Evolutionary conservation across 2,329 filamentous ascomycete genomes (phyloP), one percentile per base, ranked within the genome.

Genomic region (Akanthomyces muscarius): DNA sequence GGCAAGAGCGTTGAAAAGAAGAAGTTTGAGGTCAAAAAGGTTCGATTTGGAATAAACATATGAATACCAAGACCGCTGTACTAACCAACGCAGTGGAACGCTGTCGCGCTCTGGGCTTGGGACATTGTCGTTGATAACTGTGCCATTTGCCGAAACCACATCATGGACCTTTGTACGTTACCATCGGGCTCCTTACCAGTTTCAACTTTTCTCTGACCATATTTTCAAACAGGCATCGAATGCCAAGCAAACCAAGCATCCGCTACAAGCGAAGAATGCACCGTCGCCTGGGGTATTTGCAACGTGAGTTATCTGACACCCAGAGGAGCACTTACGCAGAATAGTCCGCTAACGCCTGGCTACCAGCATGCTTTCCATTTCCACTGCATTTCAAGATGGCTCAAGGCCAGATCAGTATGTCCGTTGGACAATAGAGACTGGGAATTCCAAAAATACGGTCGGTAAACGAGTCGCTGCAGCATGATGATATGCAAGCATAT

Each of bases 61-160:
- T 1, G 14, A 38, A 51, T 7, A n/a, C 2, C 30, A 25, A 23
- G 7, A 4, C 6, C 13, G 16, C n/a, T 11, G 45, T 62, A 60
- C 67, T 71, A 47, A 71, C 57, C 23, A 58, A 2, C 66, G 50
- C 72, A 97, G 94, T 99, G 95, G 95, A 98, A 98, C 71, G 95
- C 95, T 0, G 95, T 99, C 58, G 93, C 95, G 47, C 84, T 99
- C 2, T 99, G 95, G 95, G 95, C 95, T 0, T 99, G 95, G 95
- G 95, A 99, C 75, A 99, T 99, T 64, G 93, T 98, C 38, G 95
- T 99, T 65, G 95, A 99, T 79, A 99, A 99, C 84, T 99, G 95
- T 75, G 95, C 95, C 71, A 99, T 99, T 74, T 99, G 95, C 83
- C 86, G 95, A 74, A 99, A 99, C 76, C 95, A 99, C 77, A 99